These are phyloP conservation scores for Biancaea sappan DNA, from an alignment of 306 rosid genomes.

Conservation along the genomic window DNA sequence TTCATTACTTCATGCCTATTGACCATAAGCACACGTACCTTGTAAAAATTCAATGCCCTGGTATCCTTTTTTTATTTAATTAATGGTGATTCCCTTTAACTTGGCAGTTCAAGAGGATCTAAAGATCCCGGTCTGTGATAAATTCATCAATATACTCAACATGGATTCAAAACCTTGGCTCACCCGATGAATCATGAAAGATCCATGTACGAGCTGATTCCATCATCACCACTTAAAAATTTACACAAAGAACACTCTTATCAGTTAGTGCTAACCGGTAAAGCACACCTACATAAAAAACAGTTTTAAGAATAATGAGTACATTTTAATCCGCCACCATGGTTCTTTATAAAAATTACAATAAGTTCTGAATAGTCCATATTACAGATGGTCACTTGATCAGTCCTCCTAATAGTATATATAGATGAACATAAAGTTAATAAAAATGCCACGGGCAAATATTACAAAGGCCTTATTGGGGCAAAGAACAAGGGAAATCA, in stretches of 20 bases:
- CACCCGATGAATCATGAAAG: background rate
- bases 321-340: background rate
- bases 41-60: too few relatives aligned
- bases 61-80: too few relatives aligned
- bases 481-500: background rate
- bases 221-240: constrained; percentile 6
- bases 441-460: background rate
- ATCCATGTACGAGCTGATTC: background rate
- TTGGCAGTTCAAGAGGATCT: background rate
- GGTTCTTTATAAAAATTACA: background rate
- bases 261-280: background rate
- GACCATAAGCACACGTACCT: too few relatives aligned
- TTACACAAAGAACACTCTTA: background rate
- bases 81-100: too few relatives aligned
- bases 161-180: background rate
- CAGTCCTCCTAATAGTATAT: background rate
- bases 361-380: background rate
- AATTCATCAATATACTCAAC: background rate
- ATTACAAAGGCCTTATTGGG: too few relatives aligned
- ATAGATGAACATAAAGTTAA: too few relatives aligned
- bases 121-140: background rate
- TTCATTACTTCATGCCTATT: too few relatives aligned
- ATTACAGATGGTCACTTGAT: background rate
- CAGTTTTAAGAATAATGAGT: background rate
- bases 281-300: constrained; percentile 8